phyloP scores from a whole-genome alignment of 805 yeast species.

The Wickerhamiella kazuoi region DNA sequence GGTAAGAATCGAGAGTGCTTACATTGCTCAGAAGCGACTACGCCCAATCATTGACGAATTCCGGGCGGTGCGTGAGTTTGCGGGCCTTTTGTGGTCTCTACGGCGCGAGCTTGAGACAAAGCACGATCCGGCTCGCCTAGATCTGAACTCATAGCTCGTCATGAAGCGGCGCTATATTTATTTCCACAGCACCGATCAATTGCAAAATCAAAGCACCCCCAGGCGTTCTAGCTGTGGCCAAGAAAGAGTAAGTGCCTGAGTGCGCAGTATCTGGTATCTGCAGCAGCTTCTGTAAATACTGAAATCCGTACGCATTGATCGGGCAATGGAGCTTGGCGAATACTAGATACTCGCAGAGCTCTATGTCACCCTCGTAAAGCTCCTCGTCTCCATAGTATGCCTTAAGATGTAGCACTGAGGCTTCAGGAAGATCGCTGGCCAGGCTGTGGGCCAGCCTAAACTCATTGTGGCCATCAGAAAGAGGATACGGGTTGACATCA shows the following conservation, averaged over 20 bases:
- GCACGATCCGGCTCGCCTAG: background rate
- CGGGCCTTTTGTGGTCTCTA: background rate
- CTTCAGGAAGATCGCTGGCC: conserved; percentile 12
- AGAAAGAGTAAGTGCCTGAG: conserved; percentile 16
- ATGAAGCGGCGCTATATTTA: background rate
- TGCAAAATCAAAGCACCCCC: conserved; percentile 10
- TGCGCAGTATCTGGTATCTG: conserved; percentile 17
- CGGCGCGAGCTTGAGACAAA: background rate
- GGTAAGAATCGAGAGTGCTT: background rate
- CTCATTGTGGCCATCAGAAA: conserved; percentile 15
- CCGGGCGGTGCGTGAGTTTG: background rate
- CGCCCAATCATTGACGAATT: background rate
- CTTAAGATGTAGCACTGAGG: conserved; percentile 11
- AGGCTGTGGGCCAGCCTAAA: conserved; percentile 14
- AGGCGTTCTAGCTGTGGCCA: conserved; percentile 15
- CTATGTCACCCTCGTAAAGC: conserved; percentile 11
- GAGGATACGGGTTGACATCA: conserved; percentile 15
- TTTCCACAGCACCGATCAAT: conserved; percentile 13
- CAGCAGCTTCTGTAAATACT: conserved; percentile 11
- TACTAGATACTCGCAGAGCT: conserved; percentile 15
- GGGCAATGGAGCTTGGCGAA: conserved; percentile 18
- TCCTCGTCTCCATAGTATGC: conserved; percentile 9
- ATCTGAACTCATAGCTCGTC: background rate
- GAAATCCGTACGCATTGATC: conserved; percentile 5
- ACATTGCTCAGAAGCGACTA: background rate